Percentiles rank a stretch among this genome's conserved stretches.
Conservation (phyloP, 1,284 basidiomycete species). For the Malassezia pachydermatis region DNA sequence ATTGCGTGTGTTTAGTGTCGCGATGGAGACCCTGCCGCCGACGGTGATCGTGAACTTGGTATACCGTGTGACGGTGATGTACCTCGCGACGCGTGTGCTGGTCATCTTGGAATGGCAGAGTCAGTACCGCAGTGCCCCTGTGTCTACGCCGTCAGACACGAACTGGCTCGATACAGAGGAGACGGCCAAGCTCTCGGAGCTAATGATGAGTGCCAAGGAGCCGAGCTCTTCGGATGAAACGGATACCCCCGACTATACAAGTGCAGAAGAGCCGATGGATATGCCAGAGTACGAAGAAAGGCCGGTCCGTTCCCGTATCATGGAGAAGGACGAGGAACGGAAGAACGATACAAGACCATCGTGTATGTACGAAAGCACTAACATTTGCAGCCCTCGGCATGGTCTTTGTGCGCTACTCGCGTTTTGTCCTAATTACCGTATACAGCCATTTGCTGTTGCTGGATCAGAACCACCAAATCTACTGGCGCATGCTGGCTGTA, state of each 20-base stretch:
- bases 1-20: slow-evolving; percentile 31
- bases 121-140: neutral
- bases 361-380: no score
- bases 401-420: slow-evolving; percentile 32
- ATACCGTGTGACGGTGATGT: slow-evolving; percentile 42
- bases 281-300: neutral
- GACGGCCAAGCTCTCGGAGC: slow-evolving; percentile 1
- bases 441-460: slow-evolving; percentile 42
- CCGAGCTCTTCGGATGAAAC: slow-evolving; percentile 5
- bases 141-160: neutral
- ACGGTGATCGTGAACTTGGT: slow-evolving; percentile 41
- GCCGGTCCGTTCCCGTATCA: neutral
- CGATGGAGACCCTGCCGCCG: slow-evolving; percentile 35
- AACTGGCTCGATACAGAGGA: neutral
- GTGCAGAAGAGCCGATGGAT: slow-evolving; percentile 2
- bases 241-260: neutral
- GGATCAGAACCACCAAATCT: slow-evolving; percentile 43
- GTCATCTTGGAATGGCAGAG: slow-evolving; percentile 19
- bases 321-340: slow-evolving; percentile 1
- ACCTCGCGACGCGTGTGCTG: slow-evolving; percentile 40
- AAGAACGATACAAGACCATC: slow-evolving; percentile 20
- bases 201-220: slow-evolving; percentile 13
- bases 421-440: slow-evolving; percentile 42
- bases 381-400: slow-evolving; percentile 5
- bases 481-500: slow-evolving; percentile 45